Base-by-base conservation (phyloP, 768 basidiomycete species). In the Harrya chromipes region DNA sequence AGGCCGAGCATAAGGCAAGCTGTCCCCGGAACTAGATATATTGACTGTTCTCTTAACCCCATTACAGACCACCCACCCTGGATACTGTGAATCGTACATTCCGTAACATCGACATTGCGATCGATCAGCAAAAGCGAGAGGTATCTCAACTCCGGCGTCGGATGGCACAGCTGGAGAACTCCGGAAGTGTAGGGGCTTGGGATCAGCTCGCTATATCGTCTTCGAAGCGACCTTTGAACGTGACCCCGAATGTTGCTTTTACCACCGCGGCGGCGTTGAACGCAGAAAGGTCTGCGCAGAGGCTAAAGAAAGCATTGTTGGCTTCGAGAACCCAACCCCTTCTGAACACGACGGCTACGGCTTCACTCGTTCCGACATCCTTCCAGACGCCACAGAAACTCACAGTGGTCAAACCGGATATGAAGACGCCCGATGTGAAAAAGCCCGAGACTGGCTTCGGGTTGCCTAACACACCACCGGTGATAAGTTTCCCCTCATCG, bases 61-160 rank as follows among this genome's bases (percentile, higher is more conserved):
- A 46, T 56, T 26, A 20, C 60, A 94, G 92, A 55, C 78, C 90
- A 6, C 92, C 93, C 1, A 83, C 90, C 7, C 70, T 97, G 43
- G 94, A 94, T 59, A 85, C 87, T 1, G 80, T 95, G 63, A 84
- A 76, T 57, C 80, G 90, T 27, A 87, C 90, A 0, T 87, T 89
- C 59, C 82, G 86, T 36, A 94, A 94, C 64, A 90, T 97, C 58
- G 87, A 91, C 47, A 63, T 81, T 17, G 82, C 83, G 1, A 76
- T 90, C 52, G 74, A 74, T 34, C 82, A 85, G 55, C 83, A 87
- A 64, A 70, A 73, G 1, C 70, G 71, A 24, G 79, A 84, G 9
- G 66, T 90, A 23, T 68, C 74, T 3, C 61, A 66, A 2, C 74
- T 90, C 27, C 66, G 75, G 2, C 62, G 71, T n/a, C 78, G 84